Conservation (phyloP, 345 rosid genomes). For the Eucalyptus microcorys region DNA sequence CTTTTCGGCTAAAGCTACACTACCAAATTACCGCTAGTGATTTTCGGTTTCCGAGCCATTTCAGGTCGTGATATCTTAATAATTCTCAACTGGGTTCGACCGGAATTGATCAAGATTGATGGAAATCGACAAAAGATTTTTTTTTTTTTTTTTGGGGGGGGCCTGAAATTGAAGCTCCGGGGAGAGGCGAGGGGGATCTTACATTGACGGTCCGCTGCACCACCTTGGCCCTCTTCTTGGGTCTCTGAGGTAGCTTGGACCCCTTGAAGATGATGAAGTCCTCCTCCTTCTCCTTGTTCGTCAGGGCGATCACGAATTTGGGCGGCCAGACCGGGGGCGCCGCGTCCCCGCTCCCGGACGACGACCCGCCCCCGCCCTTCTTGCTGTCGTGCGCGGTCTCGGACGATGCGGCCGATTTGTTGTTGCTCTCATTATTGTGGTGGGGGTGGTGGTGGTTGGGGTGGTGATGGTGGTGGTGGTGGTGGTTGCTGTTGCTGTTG, state of each 20-base stretch:
- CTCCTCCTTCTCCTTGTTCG: conserved; percentile 78
- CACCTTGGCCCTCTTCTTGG: conserved; percentile 63
- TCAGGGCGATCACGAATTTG: conserved; percentile 57
- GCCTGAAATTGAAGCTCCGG: neutral
- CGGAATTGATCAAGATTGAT: neutral
- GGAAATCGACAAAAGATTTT: neutral
- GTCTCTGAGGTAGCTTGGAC: conserved; percentile 67
- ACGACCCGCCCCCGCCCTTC: conserved; percentile 32
- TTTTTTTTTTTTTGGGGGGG: neutral
- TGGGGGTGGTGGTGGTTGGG: neutral
- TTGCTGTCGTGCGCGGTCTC: conserved; percentile 56
- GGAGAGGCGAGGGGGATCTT: neutral
- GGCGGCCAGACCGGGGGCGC: conserved; percentile 51
- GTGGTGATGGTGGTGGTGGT: neutral
- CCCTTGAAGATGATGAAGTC: conserved; percentile 68
- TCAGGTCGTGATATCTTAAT: neutral
- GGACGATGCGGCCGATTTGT: conserved; percentile 35
- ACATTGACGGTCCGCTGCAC: conserved; percentile 70
- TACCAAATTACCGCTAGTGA: neutral
- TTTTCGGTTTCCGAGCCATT: neutral
- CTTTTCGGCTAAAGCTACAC: neutral
- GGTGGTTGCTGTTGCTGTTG: neutral
- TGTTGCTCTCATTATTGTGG: conserved; percentile 5
- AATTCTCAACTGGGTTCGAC: neutral
- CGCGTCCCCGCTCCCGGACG: conserved; percentile 53